A percentile compares a stretch with the other conserved stretches of the same genome.
Evolutionary conservation across 2,329 filamentous ascomycete species (phyloP).

Genomic region (Neoascochyta sp.): DNA sequence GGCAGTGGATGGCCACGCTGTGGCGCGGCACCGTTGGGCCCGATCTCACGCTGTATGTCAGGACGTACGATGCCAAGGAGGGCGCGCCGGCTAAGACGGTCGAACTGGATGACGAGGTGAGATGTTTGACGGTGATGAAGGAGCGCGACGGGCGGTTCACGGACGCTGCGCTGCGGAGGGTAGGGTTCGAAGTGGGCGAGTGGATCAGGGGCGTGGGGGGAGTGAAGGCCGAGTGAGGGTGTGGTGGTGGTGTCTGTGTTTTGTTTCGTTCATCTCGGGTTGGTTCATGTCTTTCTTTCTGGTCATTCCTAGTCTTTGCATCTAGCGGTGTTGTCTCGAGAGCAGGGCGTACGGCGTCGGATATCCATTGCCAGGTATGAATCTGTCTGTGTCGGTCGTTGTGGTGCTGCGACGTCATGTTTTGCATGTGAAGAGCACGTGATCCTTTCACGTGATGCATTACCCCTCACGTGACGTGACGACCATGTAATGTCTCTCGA

Average conservation of each 20-base stretch:
- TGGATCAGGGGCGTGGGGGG: constrained; percentile 53
- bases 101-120: constrained; percentile 41
- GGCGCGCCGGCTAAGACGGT: constrained; percentile 37
- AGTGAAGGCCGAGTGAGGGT: constrained; percentile 3
- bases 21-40: constrained; percentile 84
- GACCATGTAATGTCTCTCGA: no score
- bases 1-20: constrained; percentile 94
- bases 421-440: no score
- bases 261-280: background rate
- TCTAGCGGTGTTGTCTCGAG: no score
- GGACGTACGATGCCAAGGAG: constrained; percentile 28
- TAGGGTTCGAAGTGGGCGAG: constrained; percentile 86
- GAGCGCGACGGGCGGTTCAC: constrained; percentile 36
- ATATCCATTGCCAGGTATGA: no score
- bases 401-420: no score
- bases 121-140: constrained; percentile 39
- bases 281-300: no score
- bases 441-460: no score
- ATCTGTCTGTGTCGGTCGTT: no score
- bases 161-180: constrained; percentile 59
- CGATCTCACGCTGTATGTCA: constrained; percentile 72
- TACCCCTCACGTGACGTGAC: no score
- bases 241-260: background rate
- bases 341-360: no score
- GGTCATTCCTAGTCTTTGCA: no score